Percentiles rank a stretch among this genome's conserved stretches.
Evolutionary conservation across 805 yeast species (phyloP).

Genomic region (Cyberlindnera mycetangii): DNA sequence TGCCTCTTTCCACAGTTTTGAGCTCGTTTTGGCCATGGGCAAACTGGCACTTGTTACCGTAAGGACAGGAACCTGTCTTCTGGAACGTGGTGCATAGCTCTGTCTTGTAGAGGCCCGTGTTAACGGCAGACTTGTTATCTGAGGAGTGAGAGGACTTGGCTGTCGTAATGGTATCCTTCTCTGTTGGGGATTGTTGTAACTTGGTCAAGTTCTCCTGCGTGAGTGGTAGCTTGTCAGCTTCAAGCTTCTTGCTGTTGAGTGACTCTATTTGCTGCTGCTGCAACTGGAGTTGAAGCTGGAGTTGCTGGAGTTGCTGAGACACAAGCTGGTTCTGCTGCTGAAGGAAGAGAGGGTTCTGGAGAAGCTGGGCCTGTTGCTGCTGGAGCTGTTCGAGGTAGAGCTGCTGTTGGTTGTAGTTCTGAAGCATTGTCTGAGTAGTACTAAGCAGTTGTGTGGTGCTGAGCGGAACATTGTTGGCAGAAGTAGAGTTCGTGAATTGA

Average conservation of each 20-base stretch:
- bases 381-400: conserved; percentile 21
- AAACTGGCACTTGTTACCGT: conserved; percentile 89
- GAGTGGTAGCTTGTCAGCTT: conserved; percentile 19
- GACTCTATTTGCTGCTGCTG: conserved; percentile 32
- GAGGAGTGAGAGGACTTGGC: conserved; percentile 12
- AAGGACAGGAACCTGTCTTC: conserved; percentile 73
- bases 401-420: conserved; percentile 25
- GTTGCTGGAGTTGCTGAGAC: conserved; percentile 27
- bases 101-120: conserved; percentile 80
- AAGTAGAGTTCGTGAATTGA: not conserved
- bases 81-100: conserved; percentile 82
- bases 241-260: conserved; percentile 16
- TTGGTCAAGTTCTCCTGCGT: conserved; percentile 25
- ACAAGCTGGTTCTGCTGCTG: conserved; percentile 27
- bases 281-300: conserved; percentile 28
- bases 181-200: conserved; percentile 16
- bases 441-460: conserved; percentile 7
- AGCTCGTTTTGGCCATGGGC: conserved; percentile 86
- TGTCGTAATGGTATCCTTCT: not conserved
- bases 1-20: conserved; percentile 66
- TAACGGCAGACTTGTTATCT: conserved; percentile 14
- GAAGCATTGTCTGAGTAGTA: conserved; percentile 18
- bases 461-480: conserved; percentile 1
- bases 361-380: conserved; percentile 16
- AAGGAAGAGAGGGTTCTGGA: conserved; percentile 24